A percentile compares a stretch with the other conserved stretches of the same genome.
Conservation (phyloP, 2,329 filamentous ascomycete genomes). For the Proliferodiscus dingleyae region DNA sequence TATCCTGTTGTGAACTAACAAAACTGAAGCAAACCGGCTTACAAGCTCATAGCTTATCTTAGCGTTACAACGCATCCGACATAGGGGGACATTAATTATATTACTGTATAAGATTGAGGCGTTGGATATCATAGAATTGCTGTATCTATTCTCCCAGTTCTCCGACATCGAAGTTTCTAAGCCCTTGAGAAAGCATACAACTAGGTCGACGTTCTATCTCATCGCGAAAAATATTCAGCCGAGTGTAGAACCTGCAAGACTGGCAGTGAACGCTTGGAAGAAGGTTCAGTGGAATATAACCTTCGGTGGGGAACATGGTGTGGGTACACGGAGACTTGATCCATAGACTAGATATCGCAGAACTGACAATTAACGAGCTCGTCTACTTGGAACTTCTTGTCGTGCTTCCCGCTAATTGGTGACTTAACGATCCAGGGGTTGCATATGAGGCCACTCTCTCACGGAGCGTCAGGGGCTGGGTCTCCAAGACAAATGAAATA, state of each 20-base stretch:
- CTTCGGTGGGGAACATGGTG: constrained; percentile 17
- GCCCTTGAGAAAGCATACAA: constrained; percentile 18
- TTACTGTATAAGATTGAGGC: constrained; percentile 24
- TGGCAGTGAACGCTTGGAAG: constrained; percentile 17
- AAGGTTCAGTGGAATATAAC: constrained; percentile 19
- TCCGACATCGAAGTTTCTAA: constrained; percentile 22
- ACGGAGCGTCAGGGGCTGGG: no score
- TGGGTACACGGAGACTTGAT: constrained; percentile 4
- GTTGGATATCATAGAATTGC: constrained; percentile 14
- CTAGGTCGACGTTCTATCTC: constrained; percentile 25
- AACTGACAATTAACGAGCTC: no score
- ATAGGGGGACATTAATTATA: constrained; percentile 22
- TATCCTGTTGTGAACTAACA: no score
- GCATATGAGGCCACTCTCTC: no score
- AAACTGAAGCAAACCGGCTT: constrained; percentile 17
- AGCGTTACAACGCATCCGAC: constrained; percentile 17
- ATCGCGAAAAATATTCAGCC: constrained; percentile 22
- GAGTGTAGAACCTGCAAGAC: constrained; percentile 7
- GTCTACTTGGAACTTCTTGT: no score
- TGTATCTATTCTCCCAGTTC: constrained; percentile 24
- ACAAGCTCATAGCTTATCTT: constrained; percentile 22
- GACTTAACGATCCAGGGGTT: no score
- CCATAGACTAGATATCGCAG: no score
- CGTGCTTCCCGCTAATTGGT: no score
- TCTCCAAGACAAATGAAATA: no score